These are phyloP conservation scores for Hypoxylon sp. DNA, from an alignment of 2,329 filamentous ascomycete species.

Conservation along the genomic window DNA sequence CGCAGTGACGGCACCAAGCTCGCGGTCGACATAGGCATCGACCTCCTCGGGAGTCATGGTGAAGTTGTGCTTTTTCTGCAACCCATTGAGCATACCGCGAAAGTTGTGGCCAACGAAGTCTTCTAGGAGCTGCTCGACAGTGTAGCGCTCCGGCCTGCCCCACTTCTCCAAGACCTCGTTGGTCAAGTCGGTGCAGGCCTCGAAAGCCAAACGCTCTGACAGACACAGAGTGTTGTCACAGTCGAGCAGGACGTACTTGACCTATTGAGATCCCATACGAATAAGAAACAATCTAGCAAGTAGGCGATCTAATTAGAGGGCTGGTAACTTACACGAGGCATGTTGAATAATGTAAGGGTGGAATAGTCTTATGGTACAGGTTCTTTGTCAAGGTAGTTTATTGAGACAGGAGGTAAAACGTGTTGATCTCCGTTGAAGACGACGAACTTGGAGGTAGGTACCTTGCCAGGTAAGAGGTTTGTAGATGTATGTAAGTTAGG, in stretches of 20 bases:
- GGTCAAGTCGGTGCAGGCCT: conserved; percentile 79
- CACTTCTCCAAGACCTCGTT: conserved; percentile 77
- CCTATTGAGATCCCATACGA: conserved; percentile 54
- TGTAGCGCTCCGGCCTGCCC: conserved; percentile 72
- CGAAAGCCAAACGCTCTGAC: conserved; percentile 80
- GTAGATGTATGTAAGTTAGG: conserved; percentile 1
- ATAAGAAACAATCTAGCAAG: conserved; percentile 5
- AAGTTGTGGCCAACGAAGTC: conserved; percentile 85
- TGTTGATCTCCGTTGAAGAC: conserved; percentile 28
- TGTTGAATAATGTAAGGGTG: conserved; percentile 42
- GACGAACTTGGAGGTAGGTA: conserved; percentile 32
- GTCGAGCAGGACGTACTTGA: conserved; percentile 71
- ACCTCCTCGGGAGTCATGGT: conserved; percentile 70
- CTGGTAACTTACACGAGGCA: conserved; percentile 51
- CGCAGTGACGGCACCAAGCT: conserved; percentile 76
- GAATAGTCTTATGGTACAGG: conserved; percentile 16
- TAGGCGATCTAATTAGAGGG: conserved; percentile 1
- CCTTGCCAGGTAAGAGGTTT: not conserved
- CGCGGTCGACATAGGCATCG: conserved; percentile 72
- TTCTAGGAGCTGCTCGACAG: conserved; percentile 73
- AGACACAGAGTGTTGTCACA: conserved; percentile 81
- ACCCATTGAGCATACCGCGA: conserved; percentile 77
- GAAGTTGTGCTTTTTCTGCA: conserved; percentile 77
- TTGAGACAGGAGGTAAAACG: conserved; percentile 7
- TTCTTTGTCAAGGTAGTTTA: conserved; percentile 15